Evolutionary conservation across 805 yeast genomes (phyloP).

Genomic region (Kluyveromyces lactis): DNA sequence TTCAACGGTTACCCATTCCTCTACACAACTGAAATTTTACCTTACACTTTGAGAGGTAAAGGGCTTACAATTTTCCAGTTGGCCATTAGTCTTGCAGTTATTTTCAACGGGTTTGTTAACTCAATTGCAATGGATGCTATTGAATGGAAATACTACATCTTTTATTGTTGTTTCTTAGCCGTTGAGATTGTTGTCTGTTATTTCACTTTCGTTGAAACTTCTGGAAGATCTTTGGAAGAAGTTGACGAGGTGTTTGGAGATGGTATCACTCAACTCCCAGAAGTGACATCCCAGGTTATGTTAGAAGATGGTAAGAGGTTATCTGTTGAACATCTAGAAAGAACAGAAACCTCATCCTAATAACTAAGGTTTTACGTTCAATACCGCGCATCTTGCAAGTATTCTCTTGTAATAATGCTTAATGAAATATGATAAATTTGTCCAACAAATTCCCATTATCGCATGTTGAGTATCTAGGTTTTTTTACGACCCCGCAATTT

Average conservation of each 20-base stretch:
- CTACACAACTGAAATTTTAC: conserved; percentile 37
- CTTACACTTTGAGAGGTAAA: conserved; percentile 29
- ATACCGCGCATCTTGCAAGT: too few species aligned
- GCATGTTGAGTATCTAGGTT: too few species aligned
- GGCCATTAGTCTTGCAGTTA: conserved; percentile 24
- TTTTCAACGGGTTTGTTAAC: conserved; percentile 31
- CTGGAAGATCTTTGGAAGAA: conserved; percentile 33
- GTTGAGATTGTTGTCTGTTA: conserved; percentile 26
- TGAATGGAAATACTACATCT: conserved; percentile 31
- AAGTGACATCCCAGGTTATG: conserved; percentile 7
- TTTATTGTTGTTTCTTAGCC: conserved; percentile 26
- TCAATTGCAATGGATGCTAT: conserved; percentile 34
- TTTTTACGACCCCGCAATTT: too few species aligned
- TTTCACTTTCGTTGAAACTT: conserved; percentile 32
- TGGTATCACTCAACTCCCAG: conserved; percentile 10
- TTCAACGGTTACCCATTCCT: conserved; percentile 38
- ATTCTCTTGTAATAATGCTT: too few species aligned
- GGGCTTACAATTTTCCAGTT: too few species aligned
- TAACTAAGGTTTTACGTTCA: too few species aligned
- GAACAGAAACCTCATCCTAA: too few species aligned
- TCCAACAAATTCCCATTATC: too few species aligned
- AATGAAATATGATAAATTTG: too few species aligned
- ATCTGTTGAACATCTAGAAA: neutral
- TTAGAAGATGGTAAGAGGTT: conserved; percentile 7
- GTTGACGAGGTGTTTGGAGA: conserved; percentile 31